Percentiles rank a stretch among this genome's conserved stretches.
Evolutionary conservation across 306 rosid species (phyloP).

Genomic region (Elaeagnus macrophylla): DNA sequence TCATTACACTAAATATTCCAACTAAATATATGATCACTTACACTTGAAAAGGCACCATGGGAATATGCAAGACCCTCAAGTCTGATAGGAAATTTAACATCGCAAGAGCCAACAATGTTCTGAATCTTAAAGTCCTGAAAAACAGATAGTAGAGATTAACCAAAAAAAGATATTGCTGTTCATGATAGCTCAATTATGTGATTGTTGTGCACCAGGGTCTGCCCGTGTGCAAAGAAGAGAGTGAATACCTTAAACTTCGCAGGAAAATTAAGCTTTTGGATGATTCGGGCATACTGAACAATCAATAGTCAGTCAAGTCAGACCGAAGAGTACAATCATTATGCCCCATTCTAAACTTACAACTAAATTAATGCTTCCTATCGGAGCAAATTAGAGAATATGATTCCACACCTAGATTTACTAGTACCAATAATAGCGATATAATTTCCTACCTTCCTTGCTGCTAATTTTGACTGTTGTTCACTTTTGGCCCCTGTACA

Average conservation of each 20-base stretch:
- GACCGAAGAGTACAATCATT: background rate
- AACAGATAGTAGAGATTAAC: background rate
- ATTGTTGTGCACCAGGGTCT: background rate
- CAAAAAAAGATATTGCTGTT: background rate
- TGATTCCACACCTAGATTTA: background rate
- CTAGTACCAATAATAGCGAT: background rate
- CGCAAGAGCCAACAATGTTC: slow-evolving; percentile 63
- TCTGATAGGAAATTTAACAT: slow-evolving; percentile 62
- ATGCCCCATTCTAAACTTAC: background rate
- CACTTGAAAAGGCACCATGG: slow-evolving; percentile 63
- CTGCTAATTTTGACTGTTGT: slow-evolving; percentile 54
- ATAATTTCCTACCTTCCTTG: slow-evolving; percentile 42
- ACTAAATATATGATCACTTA: slow-evolving; percentile 20
- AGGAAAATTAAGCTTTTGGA: slow-evolving; percentile 58
- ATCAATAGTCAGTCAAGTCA: background rate
- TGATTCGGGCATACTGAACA: slow-evolving; percentile 53
- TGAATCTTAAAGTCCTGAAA: slow-evolving; percentile 49
- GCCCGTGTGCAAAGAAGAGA: background rate
- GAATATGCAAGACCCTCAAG: slow-evolving; percentile 66
- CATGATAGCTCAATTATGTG: too few relatives aligned
- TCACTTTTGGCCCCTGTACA: slow-evolving; percentile 75
- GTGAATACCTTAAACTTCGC: slow-evolving; percentile 52
- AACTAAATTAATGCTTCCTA: background rate
- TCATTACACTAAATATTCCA: background rate
- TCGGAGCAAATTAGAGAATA: too few relatives aligned